These are phyloP conservation scores for Saprolegnia diclina DNA, from an alignment of 352 stramenopile species.

Conservation along the genomic window DNA sequence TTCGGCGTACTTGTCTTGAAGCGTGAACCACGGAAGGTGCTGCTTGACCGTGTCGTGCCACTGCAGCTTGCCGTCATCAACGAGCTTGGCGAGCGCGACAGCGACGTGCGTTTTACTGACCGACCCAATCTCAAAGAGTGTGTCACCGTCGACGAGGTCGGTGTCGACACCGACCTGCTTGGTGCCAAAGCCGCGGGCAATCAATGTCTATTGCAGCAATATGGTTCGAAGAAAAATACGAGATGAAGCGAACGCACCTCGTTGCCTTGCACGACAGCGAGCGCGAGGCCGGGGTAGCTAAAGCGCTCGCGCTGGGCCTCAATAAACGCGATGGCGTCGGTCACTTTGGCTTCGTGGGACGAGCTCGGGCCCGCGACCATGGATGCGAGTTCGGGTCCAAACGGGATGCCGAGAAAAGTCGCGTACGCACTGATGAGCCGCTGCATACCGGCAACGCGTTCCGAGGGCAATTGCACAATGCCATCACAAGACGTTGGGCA, in stretches of 20 bases:
- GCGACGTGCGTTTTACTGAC: slow-evolving; percentile 60
- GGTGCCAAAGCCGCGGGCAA: slow-evolving; percentile 21
- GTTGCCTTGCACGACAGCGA: neutral
- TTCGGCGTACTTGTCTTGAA: slow-evolving; percentile 59
- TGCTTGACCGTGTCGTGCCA: slow-evolving; percentile 54
- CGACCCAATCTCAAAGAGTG: slow-evolving; percentile 64
- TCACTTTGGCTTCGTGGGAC: neutral
- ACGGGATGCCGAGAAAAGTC: neutral
- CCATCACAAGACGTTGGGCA: too few species aligned
- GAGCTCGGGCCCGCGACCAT: too few species aligned
- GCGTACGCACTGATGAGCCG: neutral
- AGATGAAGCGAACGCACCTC: neutral
- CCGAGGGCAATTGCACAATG: neutral
- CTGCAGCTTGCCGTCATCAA: slow-evolving; percentile 47
- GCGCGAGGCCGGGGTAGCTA: neutral
- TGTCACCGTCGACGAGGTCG: slow-evolving; percentile 36
- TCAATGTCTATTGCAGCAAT: neutral
- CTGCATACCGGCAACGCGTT: neutral
- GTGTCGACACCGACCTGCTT: slow-evolving; percentile 11
- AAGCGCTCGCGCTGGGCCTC: neutral
- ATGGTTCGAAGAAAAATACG: neutral
- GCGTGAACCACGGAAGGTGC: slow-evolving; percentile 43
- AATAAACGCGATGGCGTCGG: neutral
- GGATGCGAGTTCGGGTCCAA: neutral
- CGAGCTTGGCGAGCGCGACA: slow-evolving; percentile 28